Conservation (phyloP, 306 rosid genomes). For the Morella rubra region DNA sequence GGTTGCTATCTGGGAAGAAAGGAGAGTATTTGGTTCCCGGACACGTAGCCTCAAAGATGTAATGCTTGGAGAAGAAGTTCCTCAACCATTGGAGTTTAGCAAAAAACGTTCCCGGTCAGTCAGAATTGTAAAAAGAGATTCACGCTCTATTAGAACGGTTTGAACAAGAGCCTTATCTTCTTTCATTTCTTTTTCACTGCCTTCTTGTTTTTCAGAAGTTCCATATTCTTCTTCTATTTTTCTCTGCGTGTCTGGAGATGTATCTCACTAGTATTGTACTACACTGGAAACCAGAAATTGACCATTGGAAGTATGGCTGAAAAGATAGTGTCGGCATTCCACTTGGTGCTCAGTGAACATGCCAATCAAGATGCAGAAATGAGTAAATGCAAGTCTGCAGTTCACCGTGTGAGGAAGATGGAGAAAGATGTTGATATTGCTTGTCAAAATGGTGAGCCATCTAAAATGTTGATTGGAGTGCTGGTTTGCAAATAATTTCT, state of each 20-base stretch:
- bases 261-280: not conserved
- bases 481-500: not conserved
- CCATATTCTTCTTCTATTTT: constrained; percentile 18
- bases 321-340: constrained; percentile 86
- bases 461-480: constrained; percentile 8
- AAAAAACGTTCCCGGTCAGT: constrained; percentile 81
- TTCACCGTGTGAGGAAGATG: constrained; percentile 69
- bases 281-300: constrained; percentile 63
- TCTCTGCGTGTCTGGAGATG: constrained; percentile 10
- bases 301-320: constrained; percentile 83
- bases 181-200: constrained; percentile 11
- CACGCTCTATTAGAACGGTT: constrained; percentile 84
- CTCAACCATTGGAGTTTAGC: constrained; percentile 68
- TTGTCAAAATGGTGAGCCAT: constrained; percentile 56
- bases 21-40: constrained; percentile 84
- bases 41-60: constrained; percentile 64
- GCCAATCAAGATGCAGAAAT: constrained; percentile 74
- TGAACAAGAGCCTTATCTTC: constrained; percentile 30
- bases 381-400: constrained; percentile 77
- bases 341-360: constrained; percentile 72
- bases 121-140: constrained; percentile 75
- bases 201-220: constrained; percentile 6
- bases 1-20: constrained; percentile 89
- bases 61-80: constrained; percentile 76
- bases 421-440: constrained; percentile 74